These are phyloP conservation scores for Wickerhamomyces chambardii DNA, from an alignment of 805 yeast genomes.

Conservation along the genomic window DNA sequence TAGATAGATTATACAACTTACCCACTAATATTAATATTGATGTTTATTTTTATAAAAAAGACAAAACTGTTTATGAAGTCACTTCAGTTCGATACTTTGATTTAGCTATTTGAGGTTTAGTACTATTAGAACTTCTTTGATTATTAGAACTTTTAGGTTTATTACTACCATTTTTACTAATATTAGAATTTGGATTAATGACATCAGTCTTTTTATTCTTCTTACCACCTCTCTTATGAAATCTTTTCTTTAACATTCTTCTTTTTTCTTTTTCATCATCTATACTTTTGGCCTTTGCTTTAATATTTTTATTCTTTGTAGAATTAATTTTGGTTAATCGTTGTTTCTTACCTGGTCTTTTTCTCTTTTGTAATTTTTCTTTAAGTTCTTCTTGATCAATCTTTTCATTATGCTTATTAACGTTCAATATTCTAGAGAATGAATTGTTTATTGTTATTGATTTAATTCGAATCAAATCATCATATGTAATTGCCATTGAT, in stretches of 20 bases:
- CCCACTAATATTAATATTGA: too few relatives aligned
- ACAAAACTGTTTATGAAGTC: too few relatives aligned
- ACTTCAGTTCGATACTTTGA: constrained; percentile 13
- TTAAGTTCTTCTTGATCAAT: constrained; percentile 6
- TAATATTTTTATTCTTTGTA: constrained; percentile 3
- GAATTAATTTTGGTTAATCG: constrained; percentile 7
- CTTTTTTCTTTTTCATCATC: constrained; percentile 5
- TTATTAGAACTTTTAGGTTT: too few relatives aligned
- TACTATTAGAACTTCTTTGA: background rate
- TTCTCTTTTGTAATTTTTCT: constrained; percentile 1
- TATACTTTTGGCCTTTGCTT: constrained; percentile 3
- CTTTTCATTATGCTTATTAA: constrained; percentile 7
- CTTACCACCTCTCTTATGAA: constrained; percentile 16
- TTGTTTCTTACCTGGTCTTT: constrained; percentile 18
- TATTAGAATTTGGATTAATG: background rate
- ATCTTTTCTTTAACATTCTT: constrained; percentile 13
- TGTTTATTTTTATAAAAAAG: too few relatives aligned
- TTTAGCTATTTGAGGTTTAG: constrained; percentile 1
- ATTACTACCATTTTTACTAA: too few relatives aligned
- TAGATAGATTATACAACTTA: too few relatives aligned
- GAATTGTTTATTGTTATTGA: constrained; percentile 1
- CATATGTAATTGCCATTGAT: constrained; percentile 9
- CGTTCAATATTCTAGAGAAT: constrained; percentile 8
- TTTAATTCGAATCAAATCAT: constrained; percentile 6
- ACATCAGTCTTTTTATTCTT: constrained; percentile 12